Evolutionary conservation across 306 rosid genomes (phyloP), one percentile per base, ranked within the genome.

Genomic region (Urtica urens): DNA sequence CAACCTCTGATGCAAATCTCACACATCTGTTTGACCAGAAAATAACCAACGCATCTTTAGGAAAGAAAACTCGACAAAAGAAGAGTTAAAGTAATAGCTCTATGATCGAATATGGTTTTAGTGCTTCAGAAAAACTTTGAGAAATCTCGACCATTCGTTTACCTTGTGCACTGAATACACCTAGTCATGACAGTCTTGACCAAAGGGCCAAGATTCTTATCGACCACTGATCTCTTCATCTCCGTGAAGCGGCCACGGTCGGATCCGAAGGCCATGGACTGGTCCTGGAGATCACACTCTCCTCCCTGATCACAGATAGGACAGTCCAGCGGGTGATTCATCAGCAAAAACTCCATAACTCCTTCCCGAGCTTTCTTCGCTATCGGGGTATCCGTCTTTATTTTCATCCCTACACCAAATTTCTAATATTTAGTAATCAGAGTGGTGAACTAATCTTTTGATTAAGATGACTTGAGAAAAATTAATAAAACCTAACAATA

Each of bases 381-480:
- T 58, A 85, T 53, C 23, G 99, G 96, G 26, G 99, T 85, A 75
- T 92, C 78, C 0, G 99, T 92, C 76, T 92, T 92, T 72, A 92
- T 92, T 72, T 92, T 92, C 99, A 92, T 92, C 58, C 99, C 99
- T 92, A n/a, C n/a, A n/a, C n/a, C n/a, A n/a, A n/a, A n/a, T n/a
- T n/a, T n/a, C n/a, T n/a, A n/a, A n/a, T n/a, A n/a, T n/a, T n/a
- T n/a, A n/a, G n/a, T n/a, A n/a, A n/a, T n/a, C n/a, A n/a, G n/a
- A n/a, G n/a, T n/a, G n/a, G n/a, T n/a, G n/a, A n/a, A n/a, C n/a
- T n/a, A n/a, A n/a, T n/a, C n/a, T n/a, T n/a, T n/a, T n/a, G n/a
- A n/a, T n/a, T n/a, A n/a, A n/a, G n/a, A n/a, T n/a, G n/a, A n/a
- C n/a, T n/a, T n/a, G n/a, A n/a, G n/a, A n/a, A n/a, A n/a, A n/a